phyloP scores from a whole-genome alignment of 2,329 filamentous ascomycete genomes.

The Colletotrichum brevisporum region DNA sequence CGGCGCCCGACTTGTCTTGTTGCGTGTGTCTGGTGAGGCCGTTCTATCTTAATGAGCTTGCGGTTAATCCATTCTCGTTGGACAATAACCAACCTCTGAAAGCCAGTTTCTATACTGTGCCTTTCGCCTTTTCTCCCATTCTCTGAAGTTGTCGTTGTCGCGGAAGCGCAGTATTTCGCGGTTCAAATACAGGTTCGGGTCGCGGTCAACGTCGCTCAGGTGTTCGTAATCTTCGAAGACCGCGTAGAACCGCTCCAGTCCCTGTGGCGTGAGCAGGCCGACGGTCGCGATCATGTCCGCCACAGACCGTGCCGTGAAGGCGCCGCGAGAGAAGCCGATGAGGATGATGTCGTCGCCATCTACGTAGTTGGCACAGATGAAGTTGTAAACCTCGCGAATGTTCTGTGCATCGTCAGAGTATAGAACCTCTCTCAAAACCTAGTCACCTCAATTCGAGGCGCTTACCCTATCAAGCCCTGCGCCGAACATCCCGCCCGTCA shows the following conservation, averaged over 20 bases:
- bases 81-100: slow-evolving; percentile 50
- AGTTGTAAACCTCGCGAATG: slow-evolving; percentile 73
- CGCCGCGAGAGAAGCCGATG: slow-evolving; percentile 72
- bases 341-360: slow-evolving; percentile 70
- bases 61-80: too few relatives aligned
- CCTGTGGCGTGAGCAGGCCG: slow-evolving; percentile 65
- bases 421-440: neutral
- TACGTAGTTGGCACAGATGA: slow-evolving; percentile 72
- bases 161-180: slow-evolving; percentile 62
- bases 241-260: slow-evolving; percentile 67
- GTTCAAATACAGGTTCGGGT: slow-evolving; percentile 60
- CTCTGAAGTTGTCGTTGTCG: slow-evolving; percentile 52
- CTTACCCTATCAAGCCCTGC: slow-evolving; percentile 65
- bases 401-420: slow-evolving; percentile 50
- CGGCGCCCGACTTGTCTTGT: slow-evolving; percentile 48
- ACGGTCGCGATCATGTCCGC: slow-evolving; percentile 66
- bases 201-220: slow-evolving; percentile 57
- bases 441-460: neutral
- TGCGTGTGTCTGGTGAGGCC: slow-evolving; percentile 54
- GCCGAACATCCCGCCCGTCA: slow-evolving; percentile 69
- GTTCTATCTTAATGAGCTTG: neutral
- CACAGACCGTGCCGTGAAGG: slow-evolving; percentile 69
- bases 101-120: slow-evolving; percentile 58
- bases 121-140: slow-evolving; percentile 7
- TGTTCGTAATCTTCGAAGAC: slow-evolving; percentile 70